phyloP scores from a whole-genome alignment of 2,329 filamentous ascomycete genomes.

The Cladophialophora yegresii region DNA sequence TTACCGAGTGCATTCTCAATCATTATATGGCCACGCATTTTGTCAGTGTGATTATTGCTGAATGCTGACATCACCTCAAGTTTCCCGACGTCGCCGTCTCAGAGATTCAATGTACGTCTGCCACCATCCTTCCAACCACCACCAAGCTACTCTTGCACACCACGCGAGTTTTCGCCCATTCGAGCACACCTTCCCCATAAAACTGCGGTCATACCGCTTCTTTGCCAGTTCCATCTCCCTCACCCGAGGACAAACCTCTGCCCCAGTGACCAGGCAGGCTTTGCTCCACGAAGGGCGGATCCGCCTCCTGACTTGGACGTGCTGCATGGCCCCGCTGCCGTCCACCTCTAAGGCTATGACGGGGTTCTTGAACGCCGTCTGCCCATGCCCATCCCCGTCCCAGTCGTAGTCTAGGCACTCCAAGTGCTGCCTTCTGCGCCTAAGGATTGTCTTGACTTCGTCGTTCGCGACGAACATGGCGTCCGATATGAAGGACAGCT shows the following conservation, averaged over 20 bases:
- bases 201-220: constrained; percentile 4
- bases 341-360: neutral
- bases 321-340: neutral
- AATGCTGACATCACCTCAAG: neutral
- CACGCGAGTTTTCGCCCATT: neutral
- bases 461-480: constrained; percentile 27
- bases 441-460: constrained; percentile 29
- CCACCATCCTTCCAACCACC: neutral
- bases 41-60: neutral
- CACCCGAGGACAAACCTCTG: neutral
- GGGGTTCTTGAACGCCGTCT: neutral
- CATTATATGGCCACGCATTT: neutral
- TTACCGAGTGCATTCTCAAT: neutral
- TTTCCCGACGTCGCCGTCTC: neutral
- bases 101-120: neutral
- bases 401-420: constrained; percentile 24
- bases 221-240: neutral
- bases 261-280: constrained; percentile 6
- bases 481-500: constrained; percentile 25
- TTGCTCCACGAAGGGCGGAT: neutral
- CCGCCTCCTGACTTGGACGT: neutral
- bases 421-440: constrained; percentile 19
- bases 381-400: neutral
- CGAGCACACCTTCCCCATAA: neutral
- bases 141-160: neutral